phyloP scores from a whole-genome alignment of 73 alveolate genomes.

The Breviolum minutum region DNA sequence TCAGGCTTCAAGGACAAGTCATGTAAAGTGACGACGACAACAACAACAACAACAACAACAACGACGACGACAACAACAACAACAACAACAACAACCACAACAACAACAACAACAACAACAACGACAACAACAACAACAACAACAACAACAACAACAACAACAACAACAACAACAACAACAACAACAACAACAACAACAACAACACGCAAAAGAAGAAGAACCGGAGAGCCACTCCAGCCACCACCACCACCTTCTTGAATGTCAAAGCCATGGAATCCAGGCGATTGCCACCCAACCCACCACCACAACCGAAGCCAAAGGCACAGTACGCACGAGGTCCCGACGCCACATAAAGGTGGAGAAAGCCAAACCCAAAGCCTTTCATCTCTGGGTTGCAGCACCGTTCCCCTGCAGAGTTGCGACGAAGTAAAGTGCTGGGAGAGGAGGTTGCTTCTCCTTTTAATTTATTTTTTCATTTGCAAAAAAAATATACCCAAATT shows the following conservation, averaged over 20 bases:
- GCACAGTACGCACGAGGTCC: not conserved
- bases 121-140: not conserved
- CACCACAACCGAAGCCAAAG: not conserved
- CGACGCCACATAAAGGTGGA: slow-evolving; percentile 16
- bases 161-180: too few relatives aligned
- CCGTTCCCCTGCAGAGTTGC: too few relatives aligned
- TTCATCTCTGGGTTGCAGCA: not conserved
- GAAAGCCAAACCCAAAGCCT: too few relatives aligned
- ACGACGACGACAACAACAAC: not conserved
- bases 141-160: not conserved
- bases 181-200: too few relatives aligned
- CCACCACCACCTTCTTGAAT: too few relatives aligned
- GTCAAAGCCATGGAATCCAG: too few relatives aligned
- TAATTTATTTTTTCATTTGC: too few relatives aligned
- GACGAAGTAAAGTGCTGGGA: not conserved
- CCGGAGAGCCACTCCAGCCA: too few relatives aligned
- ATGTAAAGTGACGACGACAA: not conserved
- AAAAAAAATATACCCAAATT: too few relatives aligned
- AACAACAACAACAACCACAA: too few relatives aligned
- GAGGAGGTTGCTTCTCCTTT: not conserved
- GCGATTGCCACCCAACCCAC: not conserved
- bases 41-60: not conserved
- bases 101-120: too few relatives aligned
- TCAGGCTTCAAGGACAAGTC: not conserved
- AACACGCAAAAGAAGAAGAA: too few relatives aligned